Base-by-base conservation (phyloP, 352 stramenopile species). In the Pythium sukuiense region DNA sequence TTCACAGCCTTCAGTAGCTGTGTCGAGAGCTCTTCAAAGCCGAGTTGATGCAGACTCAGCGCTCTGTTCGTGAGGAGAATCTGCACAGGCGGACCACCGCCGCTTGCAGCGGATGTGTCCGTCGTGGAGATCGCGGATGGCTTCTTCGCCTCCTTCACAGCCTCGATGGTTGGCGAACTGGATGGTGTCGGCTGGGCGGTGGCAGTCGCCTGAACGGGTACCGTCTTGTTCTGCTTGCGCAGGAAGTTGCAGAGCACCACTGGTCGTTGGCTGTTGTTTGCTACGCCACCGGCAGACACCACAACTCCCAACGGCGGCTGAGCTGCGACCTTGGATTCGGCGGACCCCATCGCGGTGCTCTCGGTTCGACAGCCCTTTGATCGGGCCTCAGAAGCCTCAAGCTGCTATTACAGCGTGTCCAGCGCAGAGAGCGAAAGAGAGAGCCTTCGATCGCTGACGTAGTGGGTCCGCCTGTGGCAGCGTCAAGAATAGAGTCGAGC, bases 1-100 rank as follows among this genome's bases (percentile, higher is more conserved):
- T 90, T 90, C 32, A 88, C 82, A 24, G 80, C 76, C 46, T 90
- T 89, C 37, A 90, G 71, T 60, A 90, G 82, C 32, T 83, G 72
- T n/a, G 81, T 81, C 5, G 70, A 72, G 16, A 90, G 72, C 41
- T 87, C 76, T 26, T 85, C 82, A 58, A 73, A 63, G 52, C 29
- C 76, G 35, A 76, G 50, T 24, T 68, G 57, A 18, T 65, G 27
- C 16, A 74, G 57, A 37, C n/a, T 65, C 14, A 63, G 18, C 0
- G 35, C 30, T 41, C 59, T 71, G 29, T 27, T 60, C 2, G 29
- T 7, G 6, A 43, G 12, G 39, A 71, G 39, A 6, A 61, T 14
- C 37, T 65, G 30, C 3, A 14, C 46, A 20, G 59, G 63, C 4
- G 59, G 60, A 2, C 61, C 65, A 3, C 16, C 50, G 14, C 29